Conservation (phyloP, 2,329 filamentous ascomycete species). For the Fusarium gaditjirri region DNA sequence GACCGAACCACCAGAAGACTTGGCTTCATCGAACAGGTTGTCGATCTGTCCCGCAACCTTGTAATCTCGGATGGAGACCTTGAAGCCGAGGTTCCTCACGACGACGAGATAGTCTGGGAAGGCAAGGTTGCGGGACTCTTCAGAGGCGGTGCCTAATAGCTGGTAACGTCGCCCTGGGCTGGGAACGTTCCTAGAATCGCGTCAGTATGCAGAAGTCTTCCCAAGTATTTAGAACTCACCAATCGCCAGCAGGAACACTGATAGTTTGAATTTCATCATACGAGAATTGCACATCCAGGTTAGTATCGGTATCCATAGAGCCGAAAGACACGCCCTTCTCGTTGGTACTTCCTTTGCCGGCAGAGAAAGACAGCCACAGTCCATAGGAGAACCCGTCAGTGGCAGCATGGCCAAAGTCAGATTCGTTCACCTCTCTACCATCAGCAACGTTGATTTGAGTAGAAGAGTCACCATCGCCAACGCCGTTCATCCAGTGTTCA, state of each 20-base stretch:
- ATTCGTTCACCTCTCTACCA: constrained; percentile 21
- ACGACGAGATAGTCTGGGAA: constrained; percentile 34
- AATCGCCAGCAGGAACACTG: constrained; percentile 20
- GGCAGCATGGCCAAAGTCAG: constrained; percentile 29
- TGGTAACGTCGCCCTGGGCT: constrained; percentile 31
- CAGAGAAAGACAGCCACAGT: constrained; percentile 26
- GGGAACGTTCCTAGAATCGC: constrained; percentile 24
- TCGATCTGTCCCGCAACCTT: constrained; percentile 1
- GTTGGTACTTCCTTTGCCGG: not conserved
- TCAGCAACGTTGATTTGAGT: constrained; percentile 23
- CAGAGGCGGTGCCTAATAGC: constrained; percentile 12
- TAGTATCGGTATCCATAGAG: constrained; percentile 18
- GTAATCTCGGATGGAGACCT: constrained; percentile 13
- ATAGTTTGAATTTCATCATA: constrained; percentile 37
- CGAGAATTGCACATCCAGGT: constrained; percentile 28
- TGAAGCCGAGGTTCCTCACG: constrained; percentile 33
- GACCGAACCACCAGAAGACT: constrained; percentile 18
- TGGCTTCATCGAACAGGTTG: constrained; percentile 19
- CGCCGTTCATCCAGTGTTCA: constrained; percentile 33
- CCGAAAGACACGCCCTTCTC: constrained; percentile 13
- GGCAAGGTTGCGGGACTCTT: constrained; percentile 32
- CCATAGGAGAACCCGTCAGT: constrained; percentile 31
- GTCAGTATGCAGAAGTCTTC: not conserved
- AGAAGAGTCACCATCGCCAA: constrained; percentile 27
- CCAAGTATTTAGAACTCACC: not conserved